A percentile compares a stretch with the other conserved stretches of the same genome.
Evolutionary conservation across 176 grass and related monocot species (phyloP).

Genomic region (Phyllostachys edulis): DNA sequence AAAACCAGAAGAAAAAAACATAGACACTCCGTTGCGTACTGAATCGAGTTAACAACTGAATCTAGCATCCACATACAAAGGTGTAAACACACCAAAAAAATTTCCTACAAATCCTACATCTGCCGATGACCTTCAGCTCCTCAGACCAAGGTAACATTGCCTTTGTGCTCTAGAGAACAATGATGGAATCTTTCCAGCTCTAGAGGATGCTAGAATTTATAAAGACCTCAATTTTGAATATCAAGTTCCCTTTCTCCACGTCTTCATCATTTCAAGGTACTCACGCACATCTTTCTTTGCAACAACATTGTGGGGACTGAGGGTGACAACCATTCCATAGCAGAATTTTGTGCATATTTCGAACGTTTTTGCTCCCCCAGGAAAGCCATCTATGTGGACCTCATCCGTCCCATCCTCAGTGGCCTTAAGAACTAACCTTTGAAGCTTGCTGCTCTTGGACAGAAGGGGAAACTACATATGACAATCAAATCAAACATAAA

Average conservation of each 20-base stretch:
- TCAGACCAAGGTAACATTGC: no score
- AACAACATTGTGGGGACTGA: constrained; percentile 87
- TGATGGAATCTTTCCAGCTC: no score
- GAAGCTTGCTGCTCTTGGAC: no score
- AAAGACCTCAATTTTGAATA: constrained; percentile 98
- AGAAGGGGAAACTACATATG: constrained; percentile 84
- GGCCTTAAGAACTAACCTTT: constrained; percentile 64
- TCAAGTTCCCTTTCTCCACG: constrained; percentile 88
- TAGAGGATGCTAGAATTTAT: no score
- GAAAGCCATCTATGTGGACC: constrained; percentile 59
- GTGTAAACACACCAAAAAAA: no score
- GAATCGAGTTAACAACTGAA: no score
- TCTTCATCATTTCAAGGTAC: constrained; percentile 93
- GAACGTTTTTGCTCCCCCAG: constrained; percentile 77
- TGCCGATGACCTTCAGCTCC: no score
- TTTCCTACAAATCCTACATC: no score
- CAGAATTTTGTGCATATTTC: constrained; percentile 97
- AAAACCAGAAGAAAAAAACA: no score
- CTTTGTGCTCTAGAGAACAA: no score
- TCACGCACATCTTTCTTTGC: constrained; percentile 84
- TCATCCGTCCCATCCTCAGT: constrained; percentile 62
- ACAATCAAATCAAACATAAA: constrained; percentile 15
- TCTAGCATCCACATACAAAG: no score
- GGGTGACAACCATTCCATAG: constrained; percentile 88
- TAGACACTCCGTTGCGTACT: no score